These are phyloP conservation scores for Xylaria venustula DNA, from an alignment of 495 filamentous ascomycete species.

Conservation along the genomic window DNA sequence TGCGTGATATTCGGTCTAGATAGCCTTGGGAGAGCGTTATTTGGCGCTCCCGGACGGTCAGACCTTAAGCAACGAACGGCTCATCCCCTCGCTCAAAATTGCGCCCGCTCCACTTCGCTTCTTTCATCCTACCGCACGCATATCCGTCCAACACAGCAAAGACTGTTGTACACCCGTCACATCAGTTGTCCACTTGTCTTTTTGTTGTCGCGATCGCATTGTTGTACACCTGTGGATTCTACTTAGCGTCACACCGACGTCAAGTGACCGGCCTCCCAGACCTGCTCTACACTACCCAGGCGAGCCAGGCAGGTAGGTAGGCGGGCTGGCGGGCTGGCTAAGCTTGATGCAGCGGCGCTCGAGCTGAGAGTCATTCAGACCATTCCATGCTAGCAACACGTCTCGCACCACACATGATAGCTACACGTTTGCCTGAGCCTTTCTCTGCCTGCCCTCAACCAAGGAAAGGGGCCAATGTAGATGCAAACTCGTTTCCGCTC, in stretches of 20 bases:
- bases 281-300: not conserved
- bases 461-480: not conserved
- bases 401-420: not conserved
- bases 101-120: not conserved
- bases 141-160: not conserved
- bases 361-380: conserved; percentile 1
- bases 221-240: conserved; percentile 3
- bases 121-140: not conserved
- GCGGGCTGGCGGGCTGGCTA: not conserved
- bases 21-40: not conserved
- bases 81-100: conserved; percentile 5
- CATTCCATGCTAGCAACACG: not conserved
- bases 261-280: conserved; percentile 9
- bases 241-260: conserved; percentile 11
- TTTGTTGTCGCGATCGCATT: not conserved
- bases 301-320: too few relatives aligned
- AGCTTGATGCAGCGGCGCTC: not conserved
- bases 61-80: not conserved
- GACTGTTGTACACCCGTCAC: conserved; percentile 6
- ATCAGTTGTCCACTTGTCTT: not conserved
- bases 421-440: not conserved
- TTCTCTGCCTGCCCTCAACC: not conserved
- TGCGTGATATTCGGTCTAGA: not conserved
- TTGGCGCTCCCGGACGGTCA: not conserved
- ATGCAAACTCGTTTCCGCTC: not conserved